Percentiles rank a stretch among this genome's conserved stretches.
These are phyloP conservation scores for Saturnispora hagleri DNA, from an alignment of 805 yeast species.

Conservation along the genomic window DNA sequence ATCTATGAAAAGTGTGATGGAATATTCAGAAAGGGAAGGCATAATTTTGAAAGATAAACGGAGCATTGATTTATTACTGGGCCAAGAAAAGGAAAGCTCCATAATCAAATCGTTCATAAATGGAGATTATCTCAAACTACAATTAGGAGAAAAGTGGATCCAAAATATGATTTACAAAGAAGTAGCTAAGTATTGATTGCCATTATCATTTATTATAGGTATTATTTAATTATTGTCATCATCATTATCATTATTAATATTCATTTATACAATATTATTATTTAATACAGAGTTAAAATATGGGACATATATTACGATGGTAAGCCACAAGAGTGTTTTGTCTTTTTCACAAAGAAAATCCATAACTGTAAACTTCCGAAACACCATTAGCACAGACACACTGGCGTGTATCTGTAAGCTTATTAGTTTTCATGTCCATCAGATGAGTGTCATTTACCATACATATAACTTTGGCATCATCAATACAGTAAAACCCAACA, in stretches of 20 bases:
- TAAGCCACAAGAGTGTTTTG: not conserved
- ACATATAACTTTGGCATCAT: slow-evolving; percentile 8
- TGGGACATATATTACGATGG: not conserved
- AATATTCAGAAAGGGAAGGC: slow-evolving; percentile 24
- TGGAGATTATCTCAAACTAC: slow-evolving; percentile 2
- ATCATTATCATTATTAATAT: not conserved
- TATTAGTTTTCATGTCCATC: slow-evolving; percentile 7
- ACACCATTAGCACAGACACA: slow-evolving; percentile 10
- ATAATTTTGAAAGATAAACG: slow-evolving; percentile 9
- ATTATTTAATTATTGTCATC: too few relatives aligned
- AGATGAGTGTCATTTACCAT: slow-evolving; percentile 9
- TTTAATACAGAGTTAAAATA: not conserved
- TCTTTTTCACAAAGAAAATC: not conserved
- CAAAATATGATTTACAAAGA: not conserved
- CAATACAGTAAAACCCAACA: slow-evolving; percentile 1
- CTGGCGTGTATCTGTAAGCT: slow-evolving; percentile 1
- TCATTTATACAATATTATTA: not conserved
- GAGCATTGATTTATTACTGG: slow-evolving; percentile 7
- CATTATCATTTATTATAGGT: too few relatives aligned
- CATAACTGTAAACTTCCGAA: slow-evolving; percentile 8
- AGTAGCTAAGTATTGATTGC: not conserved
- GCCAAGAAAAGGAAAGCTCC: not conserved
- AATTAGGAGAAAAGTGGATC: slow-evolving; percentile 1
- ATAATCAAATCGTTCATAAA: slow-evolving; percentile 7
- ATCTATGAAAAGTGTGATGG: slow-evolving; percentile 23